These are phyloP conservation scores for Solanum corneliomulleri DNA, from an alignment of 257 asterid species.

Conservation along the genomic window DNA sequence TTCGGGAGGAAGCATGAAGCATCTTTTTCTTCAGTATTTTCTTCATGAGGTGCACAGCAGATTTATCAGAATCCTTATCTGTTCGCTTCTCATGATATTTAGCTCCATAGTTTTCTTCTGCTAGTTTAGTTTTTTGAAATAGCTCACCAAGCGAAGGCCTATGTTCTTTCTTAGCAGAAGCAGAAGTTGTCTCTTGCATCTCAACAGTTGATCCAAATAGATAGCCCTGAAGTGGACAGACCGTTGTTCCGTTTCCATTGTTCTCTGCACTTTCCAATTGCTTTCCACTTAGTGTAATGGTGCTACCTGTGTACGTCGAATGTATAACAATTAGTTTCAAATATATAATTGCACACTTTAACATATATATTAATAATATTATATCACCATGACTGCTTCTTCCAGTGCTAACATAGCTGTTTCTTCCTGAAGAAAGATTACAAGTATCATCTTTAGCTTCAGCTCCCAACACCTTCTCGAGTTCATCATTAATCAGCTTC, in stretches of 20 bases:
- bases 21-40: constrained; percentile 53
- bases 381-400: constrained; percentile 48
- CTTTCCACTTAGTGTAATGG: constrained; percentile 59
- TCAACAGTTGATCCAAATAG: constrained; percentile 75
- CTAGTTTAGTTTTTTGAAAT: constrained; percentile 61
- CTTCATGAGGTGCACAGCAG: constrained; percentile 56
- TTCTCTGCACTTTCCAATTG: constrained; percentile 39
- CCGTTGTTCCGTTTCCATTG: constrained; percentile 32
- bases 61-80: constrained; percentile 57
- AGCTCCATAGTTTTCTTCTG: constrained; percentile 44
- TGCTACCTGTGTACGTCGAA: constrained; percentile 12
- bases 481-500: constrained; percentile 75
- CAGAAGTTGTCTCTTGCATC: constrained; percentile 32
- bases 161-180: constrained; percentile 39
- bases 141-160: constrained; percentile 93
- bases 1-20: constrained; percentile 31
- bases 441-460: constrained; percentile 34
- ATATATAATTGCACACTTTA: background rate
- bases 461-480: constrained; percentile 80
- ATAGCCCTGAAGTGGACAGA: constrained; percentile 77
- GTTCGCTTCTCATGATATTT: constrained; percentile 33
- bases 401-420: constrained; percentile 67
- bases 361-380: background rate
- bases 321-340: background rate
- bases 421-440: constrained; percentile 62